These are phyloP conservation scores for Penicillium hesseltinei DNA, from an alignment of 2,329 filamentous ascomycete genomes.

Conservation along the genomic window DNA sequence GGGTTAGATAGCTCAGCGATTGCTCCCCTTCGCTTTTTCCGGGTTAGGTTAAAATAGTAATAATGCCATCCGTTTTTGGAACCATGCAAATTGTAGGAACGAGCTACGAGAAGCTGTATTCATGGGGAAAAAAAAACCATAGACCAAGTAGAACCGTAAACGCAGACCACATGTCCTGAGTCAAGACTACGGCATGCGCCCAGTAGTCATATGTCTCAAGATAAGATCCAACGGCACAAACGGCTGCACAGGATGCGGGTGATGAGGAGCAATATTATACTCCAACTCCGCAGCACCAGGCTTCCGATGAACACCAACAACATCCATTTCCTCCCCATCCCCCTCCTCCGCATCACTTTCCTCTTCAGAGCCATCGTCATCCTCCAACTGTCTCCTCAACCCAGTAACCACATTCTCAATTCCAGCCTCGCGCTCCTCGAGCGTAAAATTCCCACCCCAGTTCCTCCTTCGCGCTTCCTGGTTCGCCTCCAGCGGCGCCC, in stretches of 20 bases:
- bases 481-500: slow-evolving; percentile 52
- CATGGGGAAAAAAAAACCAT: neutral
- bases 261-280: slow-evolving; percentile 35
- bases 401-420: slow-evolving; percentile 71
- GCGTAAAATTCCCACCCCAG: slow-evolving; percentile 66
- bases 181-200: slow-evolving; percentile 25
- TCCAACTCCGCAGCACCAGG: slow-evolving; percentile 32
- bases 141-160: neutral
- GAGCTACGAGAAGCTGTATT: neutral
- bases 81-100: slow-evolving; percentile 2
- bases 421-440: slow-evolving; percentile 66
- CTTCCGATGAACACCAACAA: slow-evolving; percentile 38
- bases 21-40: slow-evolving; percentile 7
- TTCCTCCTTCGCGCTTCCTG: slow-evolving; percentile 47
- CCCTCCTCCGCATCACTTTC: slow-evolving; percentile 56
- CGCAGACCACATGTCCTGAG: neutral
- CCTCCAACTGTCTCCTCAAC: slow-evolving; percentile 57
- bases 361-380: slow-evolving; percentile 51
- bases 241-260: slow-evolving; percentile 23
- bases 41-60: slow-evolving; percentile 13
- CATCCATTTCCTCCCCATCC: slow-evolving; percentile 47
- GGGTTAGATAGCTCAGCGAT: slow-evolving; percentile 43
- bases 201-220: slow-evolving; percentile 53
- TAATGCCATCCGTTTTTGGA: slow-evolving; percentile 13
- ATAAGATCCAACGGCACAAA: slow-evolving; percentile 48